Conservation (phyloP, 164 flowering plant species). For the Annona cherimola region DNA sequence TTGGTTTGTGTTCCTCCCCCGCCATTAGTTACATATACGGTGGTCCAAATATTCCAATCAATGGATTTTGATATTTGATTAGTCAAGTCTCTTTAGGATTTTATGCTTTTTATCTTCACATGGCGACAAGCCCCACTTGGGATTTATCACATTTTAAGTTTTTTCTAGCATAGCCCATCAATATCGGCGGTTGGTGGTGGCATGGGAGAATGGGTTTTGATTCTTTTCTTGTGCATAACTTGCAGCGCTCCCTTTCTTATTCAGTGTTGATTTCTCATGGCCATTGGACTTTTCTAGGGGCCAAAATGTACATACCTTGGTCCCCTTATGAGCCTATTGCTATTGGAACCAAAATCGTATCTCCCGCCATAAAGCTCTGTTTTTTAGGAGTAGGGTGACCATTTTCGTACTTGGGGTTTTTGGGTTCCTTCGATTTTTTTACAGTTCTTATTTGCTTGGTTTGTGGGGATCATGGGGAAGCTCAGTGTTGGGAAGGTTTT, state of each 20-base stretch:
- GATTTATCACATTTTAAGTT: neutral
- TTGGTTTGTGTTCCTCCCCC: too few species aligned
- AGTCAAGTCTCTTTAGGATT: neutral
- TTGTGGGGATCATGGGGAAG: conserved; percentile 41
- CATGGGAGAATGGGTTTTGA: conserved; percentile 16
- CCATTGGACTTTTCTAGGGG: neutral
- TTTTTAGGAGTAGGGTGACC: neutral
- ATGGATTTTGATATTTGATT: neutral
- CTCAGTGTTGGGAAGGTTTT: conserved; percentile 53
- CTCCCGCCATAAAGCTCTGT: neutral
- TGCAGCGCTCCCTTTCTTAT: neutral
- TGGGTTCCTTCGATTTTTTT: neutral
- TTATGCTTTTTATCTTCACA: neutral
- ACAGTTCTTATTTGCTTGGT: neutral
- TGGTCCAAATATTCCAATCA: too few species aligned
- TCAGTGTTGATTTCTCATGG: neutral
- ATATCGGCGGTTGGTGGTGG: conserved; percentile 2
- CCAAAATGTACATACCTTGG: neutral
- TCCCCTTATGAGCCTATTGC: neutral
- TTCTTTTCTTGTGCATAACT: conserved; percentile 6
- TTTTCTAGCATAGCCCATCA: conserved; percentile 5
- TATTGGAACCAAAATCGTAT: neutral
- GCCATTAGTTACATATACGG: too few species aligned
- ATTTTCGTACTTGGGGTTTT: neutral
- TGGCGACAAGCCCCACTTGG: conserved; percentile 1